Conservation (phyloP, 331 rosid species). For the Malus hybrid region DNA sequence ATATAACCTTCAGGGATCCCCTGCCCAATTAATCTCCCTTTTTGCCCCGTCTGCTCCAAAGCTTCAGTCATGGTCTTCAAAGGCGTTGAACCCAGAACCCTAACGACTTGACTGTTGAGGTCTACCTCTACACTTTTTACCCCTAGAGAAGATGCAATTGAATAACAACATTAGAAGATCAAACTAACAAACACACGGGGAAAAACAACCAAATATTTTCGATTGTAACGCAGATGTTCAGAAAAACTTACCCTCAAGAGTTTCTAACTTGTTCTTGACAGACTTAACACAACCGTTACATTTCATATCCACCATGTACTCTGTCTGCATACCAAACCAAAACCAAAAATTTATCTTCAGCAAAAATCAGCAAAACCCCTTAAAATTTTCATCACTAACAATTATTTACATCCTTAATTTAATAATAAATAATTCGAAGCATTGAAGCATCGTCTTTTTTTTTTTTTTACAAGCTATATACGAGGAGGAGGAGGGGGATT, state of each 20-base stretch:
- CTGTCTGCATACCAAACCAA: slow-evolving; percentile 53
- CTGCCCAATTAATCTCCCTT: slow-evolving; percentile 82
- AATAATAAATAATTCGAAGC: background rate
- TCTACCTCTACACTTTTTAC: slow-evolving; percentile 76
- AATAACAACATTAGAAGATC: background rate
- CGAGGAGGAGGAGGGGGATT: no score
- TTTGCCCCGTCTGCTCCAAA: slow-evolving; percentile 72
- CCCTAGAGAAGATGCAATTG: slow-evolving; percentile 30
- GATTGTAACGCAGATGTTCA: background rate
- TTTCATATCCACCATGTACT: slow-evolving; percentile 94
- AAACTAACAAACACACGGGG: background rate
- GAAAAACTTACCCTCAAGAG: slow-evolving; percentile 42
- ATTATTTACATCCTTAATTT: background rate
- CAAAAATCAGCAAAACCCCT: background rate
- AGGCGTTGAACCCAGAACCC: slow-evolving; percentile 78
- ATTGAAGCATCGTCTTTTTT: no score
- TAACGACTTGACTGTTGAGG: slow-evolving; percentile 76
- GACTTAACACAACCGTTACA: slow-evolving; percentile 84
- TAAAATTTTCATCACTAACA: background rate
- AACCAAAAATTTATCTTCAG: slow-evolving; percentile 1
- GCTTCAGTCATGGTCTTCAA: slow-evolving; percentile 86
- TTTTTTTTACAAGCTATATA: no score
- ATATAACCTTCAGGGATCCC: slow-evolving; percentile 74
- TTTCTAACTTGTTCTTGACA: slow-evolving; percentile 69
- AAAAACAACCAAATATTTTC: background rate